Evolutionary conservation across 1,284 basidiomycete species (phyloP).

Genomic region (Tremellales sp.): DNA sequence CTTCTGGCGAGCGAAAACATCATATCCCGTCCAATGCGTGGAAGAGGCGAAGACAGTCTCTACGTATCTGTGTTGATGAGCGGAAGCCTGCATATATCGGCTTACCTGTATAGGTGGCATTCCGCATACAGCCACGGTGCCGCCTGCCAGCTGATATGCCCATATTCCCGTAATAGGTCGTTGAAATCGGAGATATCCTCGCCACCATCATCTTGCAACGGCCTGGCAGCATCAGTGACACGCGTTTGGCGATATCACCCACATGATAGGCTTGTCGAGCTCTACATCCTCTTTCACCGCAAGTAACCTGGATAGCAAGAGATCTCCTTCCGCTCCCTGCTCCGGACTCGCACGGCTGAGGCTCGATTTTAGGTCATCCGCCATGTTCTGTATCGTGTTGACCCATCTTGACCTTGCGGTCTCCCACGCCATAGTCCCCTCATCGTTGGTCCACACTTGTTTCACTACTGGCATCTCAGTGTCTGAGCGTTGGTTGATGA

Average conservation of each 20-base stretch:
- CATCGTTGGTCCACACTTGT: constrained; percentile 1
- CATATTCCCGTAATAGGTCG: neutral
- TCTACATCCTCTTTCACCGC: too few species aligned
- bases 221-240: too few species aligned
- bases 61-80: too few species aligned
- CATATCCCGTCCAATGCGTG: constrained; percentile 1
- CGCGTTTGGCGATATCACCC: too few species aligned
- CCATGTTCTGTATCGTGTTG: constrained; percentile 1
- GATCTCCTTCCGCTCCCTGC: too few species aligned
- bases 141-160: neutral
- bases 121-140: constrained; percentile 2
- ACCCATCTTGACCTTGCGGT: constrained; percentile 1
- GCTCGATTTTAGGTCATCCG: too few species aligned
- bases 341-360: too few species aligned
- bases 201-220: neutral
- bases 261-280: too few species aligned
- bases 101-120: constrained; percentile 3
- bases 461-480: neutral
- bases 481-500: too few species aligned
- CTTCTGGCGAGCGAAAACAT: constrained; percentile 1
- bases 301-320: too few species aligned
- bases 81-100: too few species aligned
- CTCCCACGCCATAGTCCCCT: neutral
- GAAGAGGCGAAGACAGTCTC: neutral
- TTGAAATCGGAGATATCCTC: neutral